These are phyloP conservation scores for Luvunga scandens DNA, from an alignment of 345 rosid genomes.

Conservation along the genomic window DNA sequence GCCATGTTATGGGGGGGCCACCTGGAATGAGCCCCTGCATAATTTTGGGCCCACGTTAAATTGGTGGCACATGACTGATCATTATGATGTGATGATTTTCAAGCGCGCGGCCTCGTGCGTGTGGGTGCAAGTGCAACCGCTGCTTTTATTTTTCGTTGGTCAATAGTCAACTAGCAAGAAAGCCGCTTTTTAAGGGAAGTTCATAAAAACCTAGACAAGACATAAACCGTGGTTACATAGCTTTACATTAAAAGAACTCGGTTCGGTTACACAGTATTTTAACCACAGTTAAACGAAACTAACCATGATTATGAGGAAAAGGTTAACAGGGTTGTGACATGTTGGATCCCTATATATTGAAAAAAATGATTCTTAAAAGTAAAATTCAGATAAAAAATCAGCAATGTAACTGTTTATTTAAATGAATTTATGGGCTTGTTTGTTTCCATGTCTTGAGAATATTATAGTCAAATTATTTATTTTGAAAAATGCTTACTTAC, in stretches of 20 bases:
- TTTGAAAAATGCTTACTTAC: no score
- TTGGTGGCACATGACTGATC: constrained; percentile 18
- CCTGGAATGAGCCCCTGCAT: not conserved
- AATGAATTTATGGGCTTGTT: no score
- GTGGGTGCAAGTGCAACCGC: not conserved
- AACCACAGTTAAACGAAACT: not conserved
- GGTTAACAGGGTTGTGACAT: not conserved
- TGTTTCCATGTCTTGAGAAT: no score
- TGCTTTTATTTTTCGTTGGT: constrained; percentile 4
- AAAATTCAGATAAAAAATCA: no score
- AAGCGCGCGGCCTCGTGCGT: constrained; percentile 31
- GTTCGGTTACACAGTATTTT: constrained; percentile 7
- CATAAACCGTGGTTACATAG: constrained; percentile 19
- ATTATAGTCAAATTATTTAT: no score
- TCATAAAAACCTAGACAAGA: not conserved
- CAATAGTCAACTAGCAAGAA: constrained; percentile 42
- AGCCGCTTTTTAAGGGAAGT: constrained; percentile 43
- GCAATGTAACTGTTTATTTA: no score
- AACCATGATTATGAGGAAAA: not conserved
- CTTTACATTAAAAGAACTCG: not conserved
- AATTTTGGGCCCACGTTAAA: not conserved
- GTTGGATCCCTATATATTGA: not conserved
- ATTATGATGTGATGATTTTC: constrained; percentile 36
- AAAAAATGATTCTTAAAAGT: no score
- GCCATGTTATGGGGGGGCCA: constrained; percentile 28